These are phyloP conservation scores for Lagerstroemia fauriei DNA, from an alignment of 441 rosid genomes.

Conservation along the genomic window DNA sequence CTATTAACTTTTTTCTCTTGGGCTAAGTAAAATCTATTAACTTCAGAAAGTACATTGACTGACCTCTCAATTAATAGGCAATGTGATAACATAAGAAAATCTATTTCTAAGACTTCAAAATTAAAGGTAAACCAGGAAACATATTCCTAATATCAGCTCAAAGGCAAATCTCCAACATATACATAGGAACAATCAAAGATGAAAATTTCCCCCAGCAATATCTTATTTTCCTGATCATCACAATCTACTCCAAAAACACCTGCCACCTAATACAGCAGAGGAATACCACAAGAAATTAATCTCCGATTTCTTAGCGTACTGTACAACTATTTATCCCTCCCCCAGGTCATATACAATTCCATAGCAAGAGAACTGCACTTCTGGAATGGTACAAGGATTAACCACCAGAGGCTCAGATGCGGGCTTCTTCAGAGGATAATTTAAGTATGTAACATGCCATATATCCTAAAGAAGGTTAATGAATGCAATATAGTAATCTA, in stretches of 20 bases:
- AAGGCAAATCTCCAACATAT: too few species aligned
- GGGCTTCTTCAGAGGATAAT: neutral
- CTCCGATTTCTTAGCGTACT: neutral
- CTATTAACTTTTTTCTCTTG: too few species aligned
- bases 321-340: neutral
- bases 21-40: neutral
- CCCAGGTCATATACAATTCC: neutral
- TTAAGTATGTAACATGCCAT: too few species aligned
- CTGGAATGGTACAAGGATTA: neutral
- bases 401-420: neutral
- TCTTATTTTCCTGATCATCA: neutral
- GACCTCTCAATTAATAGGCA: neutral
- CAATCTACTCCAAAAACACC: neutral
- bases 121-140: neutral
- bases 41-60: neutral
- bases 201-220: too few species aligned
- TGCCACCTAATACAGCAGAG: neutral
- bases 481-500: too few species aligned
- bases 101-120: neutral
- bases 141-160: too few species aligned
- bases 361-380: neutral
- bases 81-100: neutral
- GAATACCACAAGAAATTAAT: neutral
- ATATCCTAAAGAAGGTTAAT: neutral
- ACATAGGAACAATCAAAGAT: neutral